These are phyloP conservation scores for Trichothecium sympodiale DNA, from an alignment of 2,329 filamentous ascomycete species.

Conservation along the genomic window DNA sequence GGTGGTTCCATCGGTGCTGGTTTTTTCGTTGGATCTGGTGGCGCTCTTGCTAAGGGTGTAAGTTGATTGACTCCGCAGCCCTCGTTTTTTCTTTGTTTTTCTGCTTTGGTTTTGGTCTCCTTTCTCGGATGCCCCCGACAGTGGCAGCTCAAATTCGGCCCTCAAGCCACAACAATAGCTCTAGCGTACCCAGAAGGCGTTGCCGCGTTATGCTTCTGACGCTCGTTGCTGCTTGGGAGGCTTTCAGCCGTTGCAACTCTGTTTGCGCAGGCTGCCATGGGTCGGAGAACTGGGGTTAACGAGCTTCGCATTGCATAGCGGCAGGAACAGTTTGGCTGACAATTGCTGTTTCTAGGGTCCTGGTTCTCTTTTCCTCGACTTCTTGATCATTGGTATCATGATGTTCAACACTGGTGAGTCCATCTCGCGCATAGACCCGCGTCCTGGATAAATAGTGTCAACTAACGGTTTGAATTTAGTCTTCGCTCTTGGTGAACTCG, in stretches of 20 bases:
- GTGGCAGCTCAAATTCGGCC: too few species aligned
- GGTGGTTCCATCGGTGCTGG: slow-evolving; percentile 41
- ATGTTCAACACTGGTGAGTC: slow-evolving; percentile 34
- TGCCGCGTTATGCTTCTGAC: too few species aligned
- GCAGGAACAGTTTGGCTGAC: not conserved
- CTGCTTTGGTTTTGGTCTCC: not conserved
- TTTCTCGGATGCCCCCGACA: too few species aligned
- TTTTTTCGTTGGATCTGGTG: slow-evolving; percentile 45
- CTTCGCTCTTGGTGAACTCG: slow-evolving; percentile 46
- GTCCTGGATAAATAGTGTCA: not conserved
- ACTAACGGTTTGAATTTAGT: slow-evolving; percentile 16
- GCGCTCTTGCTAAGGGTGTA: slow-evolving; percentile 35
- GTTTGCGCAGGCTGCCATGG: not conserved
- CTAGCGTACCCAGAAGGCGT: too few species aligned
- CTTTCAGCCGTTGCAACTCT: not conserved
- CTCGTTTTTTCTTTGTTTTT: slow-evolving; percentile 15
- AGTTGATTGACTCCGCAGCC: slow-evolving; percentile 15
- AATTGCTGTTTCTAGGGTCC: slow-evolving; percentile 15
- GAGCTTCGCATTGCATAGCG: too few species aligned
- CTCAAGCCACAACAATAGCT: too few species aligned
- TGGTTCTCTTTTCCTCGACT: slow-evolving; percentile 25
- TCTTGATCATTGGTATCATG: slow-evolving; percentile 40
- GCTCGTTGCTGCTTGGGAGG: too few species aligned
- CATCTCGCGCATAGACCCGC: too few species aligned
- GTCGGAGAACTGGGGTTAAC: not conserved